These are phyloP conservation scores for Thermomucor indicae-seudaticae DNA, from an alignment of 371 early-diverging fungal genomes.

Conservation along the genomic window DNA sequence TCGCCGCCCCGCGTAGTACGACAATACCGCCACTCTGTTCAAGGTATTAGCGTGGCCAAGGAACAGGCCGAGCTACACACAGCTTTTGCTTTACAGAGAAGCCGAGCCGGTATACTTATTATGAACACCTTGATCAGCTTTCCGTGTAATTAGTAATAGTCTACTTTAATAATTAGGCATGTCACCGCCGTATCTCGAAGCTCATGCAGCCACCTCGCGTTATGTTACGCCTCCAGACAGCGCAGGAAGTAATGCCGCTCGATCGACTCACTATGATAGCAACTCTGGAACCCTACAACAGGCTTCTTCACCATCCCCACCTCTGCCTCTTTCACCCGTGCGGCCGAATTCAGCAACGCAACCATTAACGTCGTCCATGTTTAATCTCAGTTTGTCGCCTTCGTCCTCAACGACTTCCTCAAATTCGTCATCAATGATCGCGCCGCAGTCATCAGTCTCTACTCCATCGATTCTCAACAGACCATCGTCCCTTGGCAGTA, in stretches of 20 bases:
- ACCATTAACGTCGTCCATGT: constrained; percentile 30
- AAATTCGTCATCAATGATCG: constrained; percentile 11
- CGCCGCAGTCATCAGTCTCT: constrained; percentile 22
- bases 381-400: constrained; percentile 34
- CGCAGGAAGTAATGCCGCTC: constrained; percentile 3
- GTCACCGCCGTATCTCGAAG: constrained; percentile 4
- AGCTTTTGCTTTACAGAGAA: constrained; percentile 15
- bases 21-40: constrained; percentile 43
- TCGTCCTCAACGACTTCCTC: constrained; percentile 26
- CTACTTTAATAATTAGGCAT: too few relatives aligned
- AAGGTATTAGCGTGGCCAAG: constrained; percentile 40
- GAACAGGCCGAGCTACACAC: constrained; percentile 33
- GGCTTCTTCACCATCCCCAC: constrained; percentile 5
- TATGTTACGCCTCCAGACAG: constrained; percentile 13
- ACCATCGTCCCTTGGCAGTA: neutral
- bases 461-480: constrained; percentile 16
- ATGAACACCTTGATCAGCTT: too few relatives aligned
- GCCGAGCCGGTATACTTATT: constrained; percentile 8
- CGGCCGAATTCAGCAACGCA: constrained; percentile 13
- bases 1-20: constrained; percentile 15
- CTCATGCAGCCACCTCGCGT: neutral
- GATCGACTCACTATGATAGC: neutral
- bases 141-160: too few relatives aligned
- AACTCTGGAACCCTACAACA: neutral
- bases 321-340: constrained; percentile 16